Percentiles rank a stretch among this genome's conserved stretches.
phyloP scores from a whole-genome alignment of 441 rosid species.

The Theobroma grandiflorum region DNA sequence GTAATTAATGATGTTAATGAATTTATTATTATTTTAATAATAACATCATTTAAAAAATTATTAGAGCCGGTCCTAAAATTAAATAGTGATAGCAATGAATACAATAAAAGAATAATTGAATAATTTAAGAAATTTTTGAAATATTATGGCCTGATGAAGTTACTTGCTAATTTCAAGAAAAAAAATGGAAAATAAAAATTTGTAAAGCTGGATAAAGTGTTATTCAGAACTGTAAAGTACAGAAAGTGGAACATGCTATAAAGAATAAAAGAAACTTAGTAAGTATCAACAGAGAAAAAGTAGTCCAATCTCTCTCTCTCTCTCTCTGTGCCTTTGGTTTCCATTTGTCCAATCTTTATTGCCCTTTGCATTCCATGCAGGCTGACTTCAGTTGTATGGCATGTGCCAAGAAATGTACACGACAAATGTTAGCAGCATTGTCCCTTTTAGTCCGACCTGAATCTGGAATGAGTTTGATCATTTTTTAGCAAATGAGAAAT shows the following conservation, averaged over 20 bases:
- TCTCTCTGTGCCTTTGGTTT: neutral
- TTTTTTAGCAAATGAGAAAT: slow-evolving; percentile 59
- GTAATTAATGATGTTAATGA: too few species aligned
- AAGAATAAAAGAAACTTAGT: neutral
- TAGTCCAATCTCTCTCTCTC: neutral
- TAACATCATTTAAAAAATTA: too few species aligned
- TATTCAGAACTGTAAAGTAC: neutral
- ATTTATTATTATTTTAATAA: too few species aligned
- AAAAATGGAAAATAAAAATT: neutral
- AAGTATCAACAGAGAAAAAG: neutral
- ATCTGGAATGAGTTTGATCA: neutral
- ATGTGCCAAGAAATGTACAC: neutral
- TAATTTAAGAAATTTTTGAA: too few species aligned
- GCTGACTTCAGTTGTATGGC: neutral
- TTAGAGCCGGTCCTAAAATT: too few species aligned
- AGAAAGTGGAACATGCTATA: neutral
- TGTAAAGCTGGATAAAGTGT: neutral
- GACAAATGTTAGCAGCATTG: neutral
- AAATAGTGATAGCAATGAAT: too few species aligned
- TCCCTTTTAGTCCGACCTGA: neutral
- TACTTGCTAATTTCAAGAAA: neutral
- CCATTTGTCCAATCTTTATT: neutral
- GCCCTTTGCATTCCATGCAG: neutral
- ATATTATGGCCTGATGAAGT: neutral
- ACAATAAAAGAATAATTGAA: too few species aligned